Percentiles rank a stretch among this genome's conserved stretches.
Evolutionary conservation across 192 early-diverging fungal species (phyloP).

Genomic region (Backusella mclennaniae): DNA sequence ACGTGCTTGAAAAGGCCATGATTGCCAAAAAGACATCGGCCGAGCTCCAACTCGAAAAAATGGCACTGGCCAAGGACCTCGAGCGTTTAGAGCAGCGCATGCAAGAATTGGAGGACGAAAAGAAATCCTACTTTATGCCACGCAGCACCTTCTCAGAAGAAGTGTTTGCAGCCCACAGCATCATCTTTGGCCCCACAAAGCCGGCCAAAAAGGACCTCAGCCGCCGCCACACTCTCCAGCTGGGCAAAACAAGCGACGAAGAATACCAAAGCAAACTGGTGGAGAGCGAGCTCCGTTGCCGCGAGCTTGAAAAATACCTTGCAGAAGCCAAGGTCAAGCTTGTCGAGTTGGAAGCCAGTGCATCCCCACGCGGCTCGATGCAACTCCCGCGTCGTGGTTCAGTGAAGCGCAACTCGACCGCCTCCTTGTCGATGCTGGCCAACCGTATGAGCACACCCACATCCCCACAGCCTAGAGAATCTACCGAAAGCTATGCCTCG

Average conservation of each 20-base stretch:
- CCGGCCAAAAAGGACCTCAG: conserved; percentile 9
- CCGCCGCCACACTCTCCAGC: conserved; percentile 16
- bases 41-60: conserved; percentile 34
- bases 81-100: conserved; percentile 23
- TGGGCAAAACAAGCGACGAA: neutral
- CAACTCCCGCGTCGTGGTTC: conserved; percentile 17
- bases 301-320: conserved; percentile 36
- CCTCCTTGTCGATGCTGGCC: conserved; percentile 17
- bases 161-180: conserved; percentile 26
- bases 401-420: conserved; percentile 5
- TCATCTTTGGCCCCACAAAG: neutral
- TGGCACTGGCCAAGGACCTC: conserved; percentile 20
- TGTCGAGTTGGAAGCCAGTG: conserved; percentile 24
- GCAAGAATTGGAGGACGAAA: conserved; percentile 25
- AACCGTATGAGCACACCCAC: conserved; percentile 14
- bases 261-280: conserved; percentile 27
- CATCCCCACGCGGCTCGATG: conserved; percentile 20
- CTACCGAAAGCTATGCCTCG: conserved; percentile 22
- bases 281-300: conserved; percentile 33
- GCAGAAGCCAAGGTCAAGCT: conserved; percentile 39
- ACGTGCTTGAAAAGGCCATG: conserved; percentile 26
- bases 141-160: conserved; percentile 25
- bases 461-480: conserved; percentile 5
- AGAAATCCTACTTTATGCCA: conserved; percentile 26
- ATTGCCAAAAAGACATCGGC: conserved; percentile 25